Evolutionary conservation across 805 yeast genomes (phyloP).

Genomic region (Candida alai): DNA sequence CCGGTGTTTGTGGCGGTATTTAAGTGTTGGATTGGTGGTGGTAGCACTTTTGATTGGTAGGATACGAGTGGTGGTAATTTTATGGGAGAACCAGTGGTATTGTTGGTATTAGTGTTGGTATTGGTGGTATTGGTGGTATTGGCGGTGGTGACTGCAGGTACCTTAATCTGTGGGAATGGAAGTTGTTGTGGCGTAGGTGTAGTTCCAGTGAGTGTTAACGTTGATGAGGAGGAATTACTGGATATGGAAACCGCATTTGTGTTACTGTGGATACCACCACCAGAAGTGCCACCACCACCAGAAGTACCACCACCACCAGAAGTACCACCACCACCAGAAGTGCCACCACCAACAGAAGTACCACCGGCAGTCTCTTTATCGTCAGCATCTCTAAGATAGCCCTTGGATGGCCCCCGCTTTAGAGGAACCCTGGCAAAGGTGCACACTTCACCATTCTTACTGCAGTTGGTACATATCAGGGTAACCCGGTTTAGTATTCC

Average conservation of each 20-base stretch:
- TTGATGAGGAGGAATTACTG: background rate
- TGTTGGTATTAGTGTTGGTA: too few relatives aligned
- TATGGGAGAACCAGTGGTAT: constrained; percentile 16
- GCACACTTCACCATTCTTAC: constrained; percentile 56
- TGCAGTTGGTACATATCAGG: constrained; percentile 59
- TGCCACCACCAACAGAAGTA: too few relatives aligned
- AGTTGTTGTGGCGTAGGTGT: constrained; percentile 10
- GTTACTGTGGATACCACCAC: too few relatives aligned
- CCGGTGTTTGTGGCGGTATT: constrained; percentile 6
- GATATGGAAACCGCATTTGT: too few relatives aligned
- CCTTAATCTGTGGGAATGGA: constrained; percentile 9
- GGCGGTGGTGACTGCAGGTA: constrained; percentile 1
- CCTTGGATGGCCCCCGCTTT: constrained; percentile 78
- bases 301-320: too few relatives aligned
- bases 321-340: too few relatives aligned
- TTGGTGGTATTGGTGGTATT: constrained; percentile 5
- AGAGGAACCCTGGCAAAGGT: constrained; percentile 68
- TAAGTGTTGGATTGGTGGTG: constrained; percentile 8
- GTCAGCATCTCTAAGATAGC: constrained; percentile 48
- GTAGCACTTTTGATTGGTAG: constrained; percentile 12
- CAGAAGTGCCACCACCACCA: too few relatives aligned
- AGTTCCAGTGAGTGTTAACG: background rate
- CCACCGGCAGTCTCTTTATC: too few relatives aligned
- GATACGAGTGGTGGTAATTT: constrained; percentile 29
- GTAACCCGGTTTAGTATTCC: constrained; percentile 43